Conservation (phyloP, 2,329 filamentous ascomycete genomes). For the Pseudogymnoascus sp. region DNA sequence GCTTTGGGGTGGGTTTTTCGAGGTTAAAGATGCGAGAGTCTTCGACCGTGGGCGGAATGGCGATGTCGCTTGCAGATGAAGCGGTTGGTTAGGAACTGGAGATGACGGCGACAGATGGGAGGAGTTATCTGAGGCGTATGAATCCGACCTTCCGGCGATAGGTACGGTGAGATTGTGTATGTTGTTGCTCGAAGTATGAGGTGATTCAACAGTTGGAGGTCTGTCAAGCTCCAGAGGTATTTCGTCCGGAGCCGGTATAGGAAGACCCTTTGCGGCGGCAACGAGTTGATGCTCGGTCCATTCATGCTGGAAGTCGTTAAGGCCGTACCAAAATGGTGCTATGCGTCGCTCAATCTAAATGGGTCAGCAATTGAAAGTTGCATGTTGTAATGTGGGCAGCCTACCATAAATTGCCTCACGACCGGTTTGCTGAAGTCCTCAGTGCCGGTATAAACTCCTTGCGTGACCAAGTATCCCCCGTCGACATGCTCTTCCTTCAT, state of each 20-base stretch:
- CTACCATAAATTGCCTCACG: conserved; percentile 85
- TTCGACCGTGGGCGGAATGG: conserved; percentile 80
- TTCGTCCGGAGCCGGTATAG: conserved; percentile 78
- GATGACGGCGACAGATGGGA: conserved; percentile 49
- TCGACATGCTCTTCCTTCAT: conserved; percentile 89
- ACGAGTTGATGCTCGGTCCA: conserved; percentile 97
- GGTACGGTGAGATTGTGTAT: conserved; percentile 72
- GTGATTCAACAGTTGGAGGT: conserved; percentile 40
- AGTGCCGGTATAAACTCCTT: conserved; percentile 83
- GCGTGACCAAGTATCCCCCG: conserved; percentile 87
- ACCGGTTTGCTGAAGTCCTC: conserved; percentile 90
- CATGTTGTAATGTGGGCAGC: conserved; percentile 18
- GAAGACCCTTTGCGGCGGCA: conserved; percentile 75
- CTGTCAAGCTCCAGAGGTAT: conserved; percentile 62
- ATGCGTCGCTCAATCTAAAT: conserved; percentile 80
- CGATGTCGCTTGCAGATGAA: conserved; percentile 42
- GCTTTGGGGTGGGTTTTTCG: conserved; percentile 63
- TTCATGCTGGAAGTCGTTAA: conserved; percentile 79
- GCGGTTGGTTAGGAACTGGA: conserved; percentile 38
- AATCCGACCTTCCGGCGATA: conserved; percentile 69
- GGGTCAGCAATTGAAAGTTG: conserved; percentile 15
- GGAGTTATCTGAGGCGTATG: conserved; percentile 67
- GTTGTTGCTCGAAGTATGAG: conserved; percentile 50
- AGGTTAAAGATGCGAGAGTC: conserved; percentile 76
- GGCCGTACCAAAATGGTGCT: conserved; percentile 90